Percentiles rank a stretch among this genome's conserved stretches.
These are phyloP conservation scores for Leucocoprinus sp. DNA, from an alignment of 768 basidiomycete species.

Conservation along the genomic window DNA sequence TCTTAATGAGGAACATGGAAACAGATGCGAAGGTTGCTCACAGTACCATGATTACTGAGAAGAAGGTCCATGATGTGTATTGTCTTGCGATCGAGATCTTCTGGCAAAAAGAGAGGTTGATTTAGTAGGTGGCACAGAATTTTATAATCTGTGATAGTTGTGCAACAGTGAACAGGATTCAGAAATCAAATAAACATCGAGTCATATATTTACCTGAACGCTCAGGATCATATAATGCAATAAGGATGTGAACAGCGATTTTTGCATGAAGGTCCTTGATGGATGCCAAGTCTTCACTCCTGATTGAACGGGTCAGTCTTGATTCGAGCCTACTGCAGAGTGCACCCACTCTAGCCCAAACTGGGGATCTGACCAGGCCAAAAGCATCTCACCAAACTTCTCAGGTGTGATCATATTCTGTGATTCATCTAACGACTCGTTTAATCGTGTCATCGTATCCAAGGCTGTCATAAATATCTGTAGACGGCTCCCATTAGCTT, in stretches of 20 bases:
- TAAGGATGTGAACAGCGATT: conserved; percentile 48
- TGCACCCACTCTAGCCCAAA: conserved; percentile 35
- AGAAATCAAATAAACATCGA: background rate
- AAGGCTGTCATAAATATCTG: conserved; percentile 70
- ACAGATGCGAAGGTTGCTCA: conserved; percentile 17
- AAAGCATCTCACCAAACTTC: conserved; percentile 71
- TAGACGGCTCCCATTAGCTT: background rate
- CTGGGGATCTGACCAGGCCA: conserved; percentile 86
- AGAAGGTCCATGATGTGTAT: conserved; percentile 42
- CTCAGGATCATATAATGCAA: conserved; percentile 38
- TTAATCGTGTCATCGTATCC: conserved; percentile 46
- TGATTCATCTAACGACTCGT: conserved; percentile 60
- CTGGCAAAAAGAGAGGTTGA: conserved; percentile 44
- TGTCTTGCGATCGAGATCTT: conserved; percentile 25
- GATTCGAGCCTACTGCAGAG: conserved; percentile 1
- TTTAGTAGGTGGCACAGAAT: conserved; percentile 53
- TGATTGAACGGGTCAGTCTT: conserved; percentile 8
- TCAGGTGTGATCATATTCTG: conserved; percentile 65
- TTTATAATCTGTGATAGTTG: conserved; percentile 59
- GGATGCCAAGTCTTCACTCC: conserved; percentile 15
- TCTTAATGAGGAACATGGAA: conserved; percentile 1
- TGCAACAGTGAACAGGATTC: conserved; percentile 17
- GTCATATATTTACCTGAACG: conserved; percentile 29
- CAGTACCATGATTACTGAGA: conserved; percentile 42
- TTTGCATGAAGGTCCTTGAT: conserved; percentile 41